Evolutionary conservation across 352 stramenopile species (phyloP), one percentile per base, ranked within the genome.

Genomic region (Phytophthora podocarpi): DNA sequence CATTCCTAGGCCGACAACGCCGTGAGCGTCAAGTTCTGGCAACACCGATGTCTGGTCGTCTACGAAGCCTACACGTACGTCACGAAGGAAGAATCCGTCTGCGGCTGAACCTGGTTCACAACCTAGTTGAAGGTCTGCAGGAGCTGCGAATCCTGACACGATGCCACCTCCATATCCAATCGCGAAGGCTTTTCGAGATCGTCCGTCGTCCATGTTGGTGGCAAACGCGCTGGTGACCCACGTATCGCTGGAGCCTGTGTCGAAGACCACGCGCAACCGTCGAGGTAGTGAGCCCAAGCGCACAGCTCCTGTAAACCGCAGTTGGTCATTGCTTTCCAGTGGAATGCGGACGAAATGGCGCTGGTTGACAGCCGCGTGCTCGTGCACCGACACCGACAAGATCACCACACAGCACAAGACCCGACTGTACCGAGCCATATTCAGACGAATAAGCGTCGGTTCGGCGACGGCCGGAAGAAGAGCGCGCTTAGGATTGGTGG

Each of bases 161-260:
- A 46, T 7, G 6, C 64, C 64, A 39, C 51, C 51, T 23, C 64
- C 58, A 15, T 72, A 71, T 28, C 54, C 39, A 20, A 51, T 37
- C 12, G 16, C 9, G 37, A 61, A 67, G 15, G 13, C 15, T 16
- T 32, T 42, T 12, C 16, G 20, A 27, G 8, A 12, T 35, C 7
- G 18, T 32, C 0, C 13, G 26, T 18, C n/a, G 23, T 46, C 27
- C 10, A 11, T 9, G 9, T 16, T 2, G 4, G 5, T 12, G 5
- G n/a, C n/a, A 10, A 41, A 30, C 11, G 23, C 21, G 21, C 32
- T 59, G 20, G 40, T 16, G 21, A 71, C 30, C 56, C 63, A 71
- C 7, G 32, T 51, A 42, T 60, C 45, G 28, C 64, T 68, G 5
- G 64, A 72, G 10, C 64, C 57, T 13, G 64, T 68, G 26, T 68